Base-by-base conservation (phyloP, 805 yeast species). In the Saturnispora gosingensis region DNA sequence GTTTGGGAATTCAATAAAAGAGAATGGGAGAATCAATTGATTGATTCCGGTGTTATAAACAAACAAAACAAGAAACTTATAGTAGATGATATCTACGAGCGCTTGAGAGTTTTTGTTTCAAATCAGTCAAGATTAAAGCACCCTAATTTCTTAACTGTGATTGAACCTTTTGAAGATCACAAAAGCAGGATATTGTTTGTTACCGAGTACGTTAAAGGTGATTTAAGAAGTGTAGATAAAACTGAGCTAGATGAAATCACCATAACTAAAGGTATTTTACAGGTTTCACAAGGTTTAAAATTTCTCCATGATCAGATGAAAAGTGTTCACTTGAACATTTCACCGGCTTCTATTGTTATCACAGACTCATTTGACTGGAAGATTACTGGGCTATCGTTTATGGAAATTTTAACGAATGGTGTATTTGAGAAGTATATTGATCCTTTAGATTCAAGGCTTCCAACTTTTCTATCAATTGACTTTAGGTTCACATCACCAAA, bases 321-420 rank as follows among this genome's bases (percentile, higher is more conserved):
- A 27, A 76, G 81, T 27, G 83, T 86, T 6, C 96, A 91, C 67
- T 65, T 86, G 56, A 86, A 88, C 57, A 58, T 93, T 34, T 82
- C 82, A 56, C 99, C 99, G 1, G 70, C 77, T 8, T 78, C 95
- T 0, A 73, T 93, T 1, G 77, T 85, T 52, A 77, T 91, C 18
- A 90, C 85, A 58, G 84, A 81, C 39, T 85, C 82, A 57, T 90
- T 95, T 4, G 98, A 93, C 67, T 93, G 99, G 98, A 93, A 91
- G 65, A 64, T 93, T 2, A 77, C 85, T 6, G 97, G 97, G 0
- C 75, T 93, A 56, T 77, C 69, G 61, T 76, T 69, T 64, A 77
- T 72, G 61, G 86, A 71, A 58, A 66, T 43, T 15, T 55, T 75
- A 42, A 66, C 74, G 5, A 69, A 73, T 3, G 70, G 66, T 40